These are phyloP conservation scores for Dactylellina cionopaga DNA, from an alignment of 2,329 filamentous ascomycete species.

Conservation along the genomic window DNA sequence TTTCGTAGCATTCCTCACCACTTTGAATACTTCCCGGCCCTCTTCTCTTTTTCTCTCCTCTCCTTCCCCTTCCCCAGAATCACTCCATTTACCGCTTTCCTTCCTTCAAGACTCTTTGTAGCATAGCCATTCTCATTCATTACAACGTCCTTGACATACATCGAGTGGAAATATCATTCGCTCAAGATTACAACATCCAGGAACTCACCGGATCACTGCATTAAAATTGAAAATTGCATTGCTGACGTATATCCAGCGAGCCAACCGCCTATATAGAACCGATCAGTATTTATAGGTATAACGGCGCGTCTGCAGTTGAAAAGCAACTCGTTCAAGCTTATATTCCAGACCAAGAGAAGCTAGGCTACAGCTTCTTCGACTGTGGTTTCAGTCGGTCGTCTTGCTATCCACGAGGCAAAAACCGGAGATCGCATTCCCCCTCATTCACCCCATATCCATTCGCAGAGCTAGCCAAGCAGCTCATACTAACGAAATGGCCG, in stretches of 20 bases:
- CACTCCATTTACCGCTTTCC: constrained; percentile 13
- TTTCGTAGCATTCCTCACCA: constrained; percentile 21
- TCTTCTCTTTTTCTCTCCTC: not conserved
- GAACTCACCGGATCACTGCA: not conserved
- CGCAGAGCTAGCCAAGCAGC: constrained; percentile 12
- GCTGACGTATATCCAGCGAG: too few species aligned
- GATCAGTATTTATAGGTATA: too few species aligned
- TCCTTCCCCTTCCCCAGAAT: constrained; percentile 3
- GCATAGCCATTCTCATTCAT: constrained; percentile 38
- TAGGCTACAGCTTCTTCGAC: constrained; percentile 14
- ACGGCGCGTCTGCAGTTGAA: too few species aligned
- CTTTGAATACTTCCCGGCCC: not conserved
- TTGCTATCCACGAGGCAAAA: constrained; percentile 20
- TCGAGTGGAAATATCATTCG: constrained; percentile 19
- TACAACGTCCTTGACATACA: too few species aligned
- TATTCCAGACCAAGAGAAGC: not conserved
- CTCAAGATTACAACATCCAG: constrained; percentile 11
- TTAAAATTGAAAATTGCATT: too few species aligned
- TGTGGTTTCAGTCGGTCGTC: constrained; percentile 4
- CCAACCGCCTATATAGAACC: too few species aligned
- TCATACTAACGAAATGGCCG: constrained; percentile 19
- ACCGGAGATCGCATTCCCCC: constrained; percentile 34
- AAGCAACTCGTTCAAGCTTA: not conserved
- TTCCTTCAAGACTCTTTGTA: constrained; percentile 10
- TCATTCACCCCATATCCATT: constrained; percentile 31